Base-by-base conservation (phyloP, 495 filamentous ascomycete species). In the Neurospora sp. region DNA sequence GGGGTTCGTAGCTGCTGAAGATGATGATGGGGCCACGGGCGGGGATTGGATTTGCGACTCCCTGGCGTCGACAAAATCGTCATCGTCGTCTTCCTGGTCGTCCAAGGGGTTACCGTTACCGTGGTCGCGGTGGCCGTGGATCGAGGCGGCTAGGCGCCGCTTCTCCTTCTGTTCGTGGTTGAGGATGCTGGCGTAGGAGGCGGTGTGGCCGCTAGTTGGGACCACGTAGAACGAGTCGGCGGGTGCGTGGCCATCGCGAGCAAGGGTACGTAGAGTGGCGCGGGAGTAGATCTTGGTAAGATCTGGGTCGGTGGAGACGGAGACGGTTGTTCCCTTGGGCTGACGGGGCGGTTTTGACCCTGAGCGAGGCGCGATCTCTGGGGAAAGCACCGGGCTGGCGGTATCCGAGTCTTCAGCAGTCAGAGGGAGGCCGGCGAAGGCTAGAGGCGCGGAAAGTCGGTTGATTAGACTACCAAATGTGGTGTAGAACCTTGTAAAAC, bases 141-240 rank as follows among this genome's bases (percentile, higher is more conserved):
- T 69, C 48, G 82, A 82, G 7, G 83, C 81, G 72, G 84, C 82
- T 69, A 85, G 69, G 44, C 76, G 86, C 38, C 83, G 86, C 83
- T 83, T 90, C 71, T 90, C 91, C 71, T 90, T 91, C 71, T 91
- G 88, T 3, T 89, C 91, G 72, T 92, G 89, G 10, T 88, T 88
- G 1, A 97, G 83, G 38, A 99, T 96, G 62, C 89, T 92, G 5
- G 96, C 94, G 79, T 98, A 99, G 0, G 93, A 92, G 54, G 92
- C 89, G 0, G 94, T 97, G 72, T 93, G 92, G 38, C 96, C 96
- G 6, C 92, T 92, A 0, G 92, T 90, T 10, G 95, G 96, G 0
- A 99, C 96, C 1, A 99, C 92, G 78, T 98, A 98, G 84, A 98
- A 99, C 38, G 91, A 94, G 78, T 98, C 94, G 42, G 89, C 89